Evolutionary conservation across 2,329 filamentous ascomycete species (phyloP), one percentile per base, ranked within the genome.

Genomic region (Sclerotinia subarctica): DNA sequence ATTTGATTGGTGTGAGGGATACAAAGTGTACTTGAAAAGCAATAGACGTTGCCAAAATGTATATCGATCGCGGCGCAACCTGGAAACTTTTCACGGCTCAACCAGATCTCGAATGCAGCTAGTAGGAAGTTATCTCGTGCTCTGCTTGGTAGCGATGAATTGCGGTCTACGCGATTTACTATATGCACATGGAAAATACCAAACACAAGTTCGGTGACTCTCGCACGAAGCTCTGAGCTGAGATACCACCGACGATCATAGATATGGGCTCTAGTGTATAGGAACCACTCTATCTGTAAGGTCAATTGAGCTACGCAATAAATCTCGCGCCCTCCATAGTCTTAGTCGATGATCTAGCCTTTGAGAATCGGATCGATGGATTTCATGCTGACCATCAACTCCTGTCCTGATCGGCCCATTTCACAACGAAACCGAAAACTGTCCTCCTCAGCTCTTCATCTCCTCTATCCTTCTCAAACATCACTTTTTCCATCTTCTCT

Each of bases 391-490:
- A 62, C 17, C 29, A 62, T 63, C 32, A 52, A 52, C 15, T 21
- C 15, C 8, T 38, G 26, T 49, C 52, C 35, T 46, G 38, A 26
- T 57, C 52, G 24, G 68, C 64, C 76, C 76, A 77, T 60, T 58
- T 74, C 29, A 78, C 72, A 54, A 73, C 72, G 68, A 70, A 77
- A 11, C 76, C 76, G 73, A 77, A 77, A 17, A 96, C 93, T 10
- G 92, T 96, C 78, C 91, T 89, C 72, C 92, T 86, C 68, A 96
- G 82, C 71, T 88, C 85, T 79, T 94, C 86, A 79, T 96, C 93
- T 49, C 94, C 94, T 21, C 89, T 90, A 77, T 97, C 94, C 73
- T 93, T 85, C 75, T 94, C 91, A 79, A 98, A 97, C 82, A 98
- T 88, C 71, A 94, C 90, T 77, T 89, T 89, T 47, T 94, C 92